Base-by-base conservation (phyloP, 768 basidiomycete species). In the Trametes meyenii region DNA sequence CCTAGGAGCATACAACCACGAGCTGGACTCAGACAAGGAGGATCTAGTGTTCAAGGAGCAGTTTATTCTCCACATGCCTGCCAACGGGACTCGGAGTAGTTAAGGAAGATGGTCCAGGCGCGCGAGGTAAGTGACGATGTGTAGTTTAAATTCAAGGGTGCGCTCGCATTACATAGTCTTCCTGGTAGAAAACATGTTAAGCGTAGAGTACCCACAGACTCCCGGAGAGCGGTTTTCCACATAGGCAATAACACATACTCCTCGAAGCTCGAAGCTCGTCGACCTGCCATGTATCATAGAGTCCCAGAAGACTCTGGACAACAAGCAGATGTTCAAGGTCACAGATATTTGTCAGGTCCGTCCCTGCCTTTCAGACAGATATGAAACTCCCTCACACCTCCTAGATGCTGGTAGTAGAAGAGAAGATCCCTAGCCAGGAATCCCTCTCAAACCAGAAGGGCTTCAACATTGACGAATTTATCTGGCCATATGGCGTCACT, bases 101-200 rank as follows among this genome's bases (percentile, higher is more conserved):
- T 96, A 61, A 84, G 85, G 73, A 92, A 93, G 78, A 88, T 91
- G 83, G 86, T 95, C 36, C 82, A 85, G 53, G 76, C 86, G 51
- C 82, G 94, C 63, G 93, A 96, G 70, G 78, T 94, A 6, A 71
- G 83, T 12, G 87, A 88, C 67, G 96, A 96, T 67, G 86, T 76
- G 13, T 98, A 94, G 92, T 96, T 99, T 83, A 97, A 96, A 76
- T 98, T 99, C 73, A 94, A 97, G 77, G 95, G 95, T 94, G 69
- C 29, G 67, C 58, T 21, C 38, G 39, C 6, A 11, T 26, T 5
- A 2, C 21, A 1, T n/a, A 12, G 13, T 24, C 19, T 14, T 12
- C 3, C 1, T 21, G 36, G 13, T 19, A n/a, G 39, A 21, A 38
- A 13, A 36, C 8, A 38, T 11, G 13, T 21, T 52, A 13, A 52